Evolutionary conservation across 345 rosid genomes (phyloP).

Genomic region (Eucalyptus microcorys): DNA sequence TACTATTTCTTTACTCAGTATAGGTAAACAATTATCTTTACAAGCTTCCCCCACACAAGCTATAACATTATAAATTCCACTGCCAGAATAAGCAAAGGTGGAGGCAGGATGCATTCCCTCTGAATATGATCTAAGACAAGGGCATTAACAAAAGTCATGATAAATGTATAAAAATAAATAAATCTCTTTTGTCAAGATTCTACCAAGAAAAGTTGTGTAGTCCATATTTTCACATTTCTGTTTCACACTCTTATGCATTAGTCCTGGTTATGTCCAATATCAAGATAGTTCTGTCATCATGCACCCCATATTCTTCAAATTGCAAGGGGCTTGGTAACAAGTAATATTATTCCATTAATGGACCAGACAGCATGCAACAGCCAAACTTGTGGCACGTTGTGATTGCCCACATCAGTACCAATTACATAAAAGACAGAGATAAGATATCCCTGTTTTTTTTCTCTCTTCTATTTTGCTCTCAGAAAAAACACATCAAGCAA

Average conservation of each 20-base stretch:
- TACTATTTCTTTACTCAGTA: background rate
- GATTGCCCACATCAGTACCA: background rate
- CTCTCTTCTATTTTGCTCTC: background rate
- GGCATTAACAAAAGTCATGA: background rate
- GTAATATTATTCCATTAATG: background rate
- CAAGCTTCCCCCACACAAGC: background rate
- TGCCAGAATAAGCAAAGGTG: background rate
- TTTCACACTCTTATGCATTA: background rate
- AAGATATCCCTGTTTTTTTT: background rate
- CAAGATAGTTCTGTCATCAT: background rate
- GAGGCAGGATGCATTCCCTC: background rate
- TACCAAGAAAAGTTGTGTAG: background rate
- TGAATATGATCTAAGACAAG: background rate
- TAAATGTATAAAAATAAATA: background rate
- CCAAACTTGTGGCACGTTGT: background rate
- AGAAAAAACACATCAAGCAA: background rate
- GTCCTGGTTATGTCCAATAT: background rate
- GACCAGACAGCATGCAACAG: background rate
- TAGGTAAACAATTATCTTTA: background rate
- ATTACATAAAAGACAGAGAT: background rate
- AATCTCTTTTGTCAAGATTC: background rate
- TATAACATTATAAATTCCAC: background rate
- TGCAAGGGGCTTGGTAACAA: background rate
- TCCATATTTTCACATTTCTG: background rate
- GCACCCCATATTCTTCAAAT: background rate